Evolutionary conservation across 2,329 filamentous ascomycete species (phyloP).

Genomic region (Claviceps spartinae): DNA sequence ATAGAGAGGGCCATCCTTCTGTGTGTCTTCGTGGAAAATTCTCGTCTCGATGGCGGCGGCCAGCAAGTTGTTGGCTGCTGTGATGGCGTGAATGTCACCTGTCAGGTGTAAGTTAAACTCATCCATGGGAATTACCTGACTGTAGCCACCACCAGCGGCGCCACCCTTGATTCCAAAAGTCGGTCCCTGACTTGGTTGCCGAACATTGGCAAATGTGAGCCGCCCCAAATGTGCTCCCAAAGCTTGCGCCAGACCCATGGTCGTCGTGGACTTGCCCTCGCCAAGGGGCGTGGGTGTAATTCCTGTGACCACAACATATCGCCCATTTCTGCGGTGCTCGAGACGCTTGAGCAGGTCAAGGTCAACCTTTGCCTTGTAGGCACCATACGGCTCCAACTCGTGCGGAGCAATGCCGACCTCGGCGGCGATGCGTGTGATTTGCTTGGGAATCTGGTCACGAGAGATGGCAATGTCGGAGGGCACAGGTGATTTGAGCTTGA

Average conservation of each 20-base stretch:
- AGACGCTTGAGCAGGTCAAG: slow-evolving; percentile 70
- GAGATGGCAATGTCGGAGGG: slow-evolving; percentile 96
- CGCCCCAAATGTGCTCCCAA: slow-evolving; percentile 78
- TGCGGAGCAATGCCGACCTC: slow-evolving; percentile 81
- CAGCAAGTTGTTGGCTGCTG: slow-evolving; percentile 90
- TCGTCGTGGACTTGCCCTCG: slow-evolving; percentile 97
- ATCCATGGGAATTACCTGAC: slow-evolving; percentile 98
- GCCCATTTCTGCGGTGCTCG: slow-evolving; percentile 74
- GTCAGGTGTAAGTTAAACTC: slow-evolving; percentile 98
- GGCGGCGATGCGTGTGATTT: slow-evolving; percentile 68
- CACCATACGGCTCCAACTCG: slow-evolving; percentile 87
- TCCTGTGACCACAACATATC: slow-evolving; percentile 84
- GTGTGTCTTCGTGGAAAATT: slow-evolving; percentile 95
- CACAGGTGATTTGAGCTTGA: slow-evolving; percentile 67
- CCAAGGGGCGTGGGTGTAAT: slow-evolving; percentile 95
- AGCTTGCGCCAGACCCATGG: slow-evolving; percentile 87
- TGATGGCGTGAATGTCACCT: slow-evolving; percentile 94
- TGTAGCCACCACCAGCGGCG: slow-evolving; percentile 93
- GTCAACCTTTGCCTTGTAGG: slow-evolving; percentile 92
- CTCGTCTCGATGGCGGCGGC: slow-evolving; percentile 94
- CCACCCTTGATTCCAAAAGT: slow-evolving; percentile 99
- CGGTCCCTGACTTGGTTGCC: slow-evolving; percentile 91
- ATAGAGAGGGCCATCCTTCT: slow-evolving; percentile 81
- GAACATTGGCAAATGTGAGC: slow-evolving; percentile 88
- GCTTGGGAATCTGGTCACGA: slow-evolving; percentile 78